A percentile compares a stretch with the other conserved stretches of the same genome.
Conservation (phyloP, 768 basidiomycete species). For the Mycena polygramma region DNA sequence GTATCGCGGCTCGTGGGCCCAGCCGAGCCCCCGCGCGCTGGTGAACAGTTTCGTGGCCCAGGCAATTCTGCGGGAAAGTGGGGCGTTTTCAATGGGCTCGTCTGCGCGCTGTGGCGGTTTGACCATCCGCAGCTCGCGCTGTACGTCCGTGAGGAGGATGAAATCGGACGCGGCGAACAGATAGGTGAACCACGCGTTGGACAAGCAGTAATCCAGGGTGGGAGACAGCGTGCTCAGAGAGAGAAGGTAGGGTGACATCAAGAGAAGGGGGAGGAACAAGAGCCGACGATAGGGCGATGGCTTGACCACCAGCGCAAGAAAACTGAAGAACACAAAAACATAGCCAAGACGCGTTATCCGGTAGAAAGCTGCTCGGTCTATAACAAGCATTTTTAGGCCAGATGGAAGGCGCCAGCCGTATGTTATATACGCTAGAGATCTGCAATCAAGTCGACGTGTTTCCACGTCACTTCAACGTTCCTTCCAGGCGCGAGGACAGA, state of each 20-base stretch:
- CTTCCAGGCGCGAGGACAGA: no score
- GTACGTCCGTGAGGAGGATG: constrained; percentile 31
- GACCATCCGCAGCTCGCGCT: constrained; percentile 29
- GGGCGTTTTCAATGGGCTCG: constrained; percentile 21
- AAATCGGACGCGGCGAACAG: constrained; percentile 25
- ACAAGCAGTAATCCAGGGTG: constrained; percentile 21
- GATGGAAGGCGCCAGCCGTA: neutral
- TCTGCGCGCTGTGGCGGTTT: constrained; percentile 23
- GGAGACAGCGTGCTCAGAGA: constrained; percentile 17
- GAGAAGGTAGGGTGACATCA: constrained; percentile 17
- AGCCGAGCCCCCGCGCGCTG: constrained; percentile 27
- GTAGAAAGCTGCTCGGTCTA: constrained; percentile 1
- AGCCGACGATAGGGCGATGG: constrained; percentile 31
- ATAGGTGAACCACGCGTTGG: constrained; percentile 14
- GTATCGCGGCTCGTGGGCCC: constrained; percentile 27
- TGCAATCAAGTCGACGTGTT: neutral
- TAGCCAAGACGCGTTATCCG: constrained; percentile 11
- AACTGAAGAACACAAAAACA: constrained; percentile 13
- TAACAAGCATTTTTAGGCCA: neutral
- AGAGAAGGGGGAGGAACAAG: constrained; percentile 28
- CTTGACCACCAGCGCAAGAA: constrained; percentile 25
- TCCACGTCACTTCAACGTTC: neutral
- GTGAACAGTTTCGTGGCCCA: constrained; percentile 16
- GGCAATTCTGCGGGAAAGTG: constrained; percentile 7
- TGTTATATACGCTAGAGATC: neutral